These are phyloP conservation scores for Stagonosporopsis tanaceti DNA, from an alignment of 2,329 filamentous ascomycete species.

Conservation along the genomic window DNA sequence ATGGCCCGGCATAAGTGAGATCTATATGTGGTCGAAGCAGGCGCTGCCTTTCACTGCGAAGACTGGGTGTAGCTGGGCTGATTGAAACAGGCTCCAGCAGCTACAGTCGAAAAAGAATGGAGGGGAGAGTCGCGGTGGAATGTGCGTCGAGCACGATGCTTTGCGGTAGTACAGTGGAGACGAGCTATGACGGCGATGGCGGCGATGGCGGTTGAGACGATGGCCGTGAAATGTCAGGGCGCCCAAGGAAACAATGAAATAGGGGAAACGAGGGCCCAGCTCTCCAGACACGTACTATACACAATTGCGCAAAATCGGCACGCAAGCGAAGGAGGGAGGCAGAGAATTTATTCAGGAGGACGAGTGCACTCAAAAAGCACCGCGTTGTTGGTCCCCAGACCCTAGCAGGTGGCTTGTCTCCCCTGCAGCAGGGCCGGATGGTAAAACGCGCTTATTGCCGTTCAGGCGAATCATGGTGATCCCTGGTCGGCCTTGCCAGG, in stretches of 20 bases:
- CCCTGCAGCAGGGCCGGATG: conserved; percentile 12
- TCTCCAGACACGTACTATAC: conserved; percentile 24
- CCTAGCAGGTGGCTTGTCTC: conserved; percentile 19
- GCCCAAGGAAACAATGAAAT: conserved; percentile 25
- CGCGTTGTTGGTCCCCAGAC: conserved; percentile 19
- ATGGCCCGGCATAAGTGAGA: conserved; percentile 31
- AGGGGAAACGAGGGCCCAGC: conserved; percentile 36
- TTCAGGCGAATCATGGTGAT: conserved; percentile 32
- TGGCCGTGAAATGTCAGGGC: conserved; percentile 34
- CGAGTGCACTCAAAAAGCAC: conserved; percentile 22
- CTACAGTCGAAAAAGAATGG: conserved; percentile 20
- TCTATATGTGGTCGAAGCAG: conserved; percentile 19
- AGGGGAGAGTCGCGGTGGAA: conserved; percentile 29
- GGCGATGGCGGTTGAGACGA: conserved; percentile 39
- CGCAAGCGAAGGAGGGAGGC: conserved; percentile 19
- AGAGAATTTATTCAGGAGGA: conserved; percentile 25
- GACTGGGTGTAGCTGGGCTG: conserved; percentile 15
- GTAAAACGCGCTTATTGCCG: conserved; percentile 20
- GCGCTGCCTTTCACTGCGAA: conserved; percentile 23
- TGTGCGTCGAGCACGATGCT: conserved; percentile 47
- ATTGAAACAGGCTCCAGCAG: conserved; percentile 15
- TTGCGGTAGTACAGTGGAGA: conserved; percentile 25
- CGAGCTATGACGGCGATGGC: conserved; percentile 28
- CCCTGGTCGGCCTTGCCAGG: conserved; percentile 19
- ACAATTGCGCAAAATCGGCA: conserved; percentile 21